These are phyloP conservation scores for Blastobotrys malaysiensis DNA, from an alignment of 1,139 yeast species.

Conservation along the genomic window DNA sequence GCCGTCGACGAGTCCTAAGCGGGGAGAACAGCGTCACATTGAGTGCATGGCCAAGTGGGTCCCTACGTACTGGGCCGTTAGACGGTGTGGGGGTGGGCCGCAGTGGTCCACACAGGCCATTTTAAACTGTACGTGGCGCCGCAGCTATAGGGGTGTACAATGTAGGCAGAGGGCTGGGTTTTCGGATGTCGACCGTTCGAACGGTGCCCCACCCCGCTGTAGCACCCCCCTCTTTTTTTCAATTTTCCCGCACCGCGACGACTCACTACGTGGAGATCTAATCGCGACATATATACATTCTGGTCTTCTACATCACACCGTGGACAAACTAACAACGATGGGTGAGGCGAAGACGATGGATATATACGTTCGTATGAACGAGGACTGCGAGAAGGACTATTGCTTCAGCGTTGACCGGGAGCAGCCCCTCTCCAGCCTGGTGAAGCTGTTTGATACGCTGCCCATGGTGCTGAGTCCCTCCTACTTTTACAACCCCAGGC, in stretches of 20 bases:
- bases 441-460: slow-evolving; percentile 54
- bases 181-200: too few species aligned
- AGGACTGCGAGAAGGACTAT: slow-evolving; percentile 80
- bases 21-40: not conserved
- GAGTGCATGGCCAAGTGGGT: not conserved
- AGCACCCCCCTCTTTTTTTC: slow-evolving; percentile 1
- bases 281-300: too few species aligned
- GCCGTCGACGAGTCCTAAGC: not conserved
- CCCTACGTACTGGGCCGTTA: not conserved
- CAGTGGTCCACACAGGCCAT: not conserved
- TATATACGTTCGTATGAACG: slow-evolving; percentile 77
- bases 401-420: slow-evolving; percentile 67
- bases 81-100: not conserved
- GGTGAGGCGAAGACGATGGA: slow-evolving; percentile 39
- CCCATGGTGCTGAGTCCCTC: slow-evolving; percentile 80
- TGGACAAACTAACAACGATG: not conserved
- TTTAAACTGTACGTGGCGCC: too few species aligned
- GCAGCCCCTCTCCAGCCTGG: slow-evolving; percentile 50
- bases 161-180: too few species aligned
- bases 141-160: too few species aligned
- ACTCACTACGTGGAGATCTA: not conserved
- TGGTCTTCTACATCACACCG: too few species aligned
- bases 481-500: slow-evolving; percentile 59
- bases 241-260: not conserved
- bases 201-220: not conserved